Evolutionary conservation across 169 alveolate genomes (phyloP).

Genomic region (Eimeria necatrix): DNA sequence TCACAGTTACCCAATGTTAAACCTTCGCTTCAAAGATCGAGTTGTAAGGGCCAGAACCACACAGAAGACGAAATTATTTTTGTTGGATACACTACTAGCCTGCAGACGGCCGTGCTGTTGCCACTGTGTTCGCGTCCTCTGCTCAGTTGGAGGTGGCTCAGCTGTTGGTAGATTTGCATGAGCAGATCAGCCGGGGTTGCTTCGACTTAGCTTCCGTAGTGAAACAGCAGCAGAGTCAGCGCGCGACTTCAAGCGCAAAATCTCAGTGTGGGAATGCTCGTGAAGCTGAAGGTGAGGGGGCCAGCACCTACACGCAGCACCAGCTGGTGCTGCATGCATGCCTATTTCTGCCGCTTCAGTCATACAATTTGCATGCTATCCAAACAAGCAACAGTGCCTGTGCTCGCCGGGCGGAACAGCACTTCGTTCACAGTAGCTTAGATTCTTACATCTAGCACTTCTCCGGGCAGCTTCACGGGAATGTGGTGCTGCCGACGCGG

Average conservation of each 20-base stretch:
- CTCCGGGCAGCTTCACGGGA: too few relatives aligned
- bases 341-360: too few relatives aligned
- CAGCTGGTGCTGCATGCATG: too few relatives aligned
- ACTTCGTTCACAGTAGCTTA: too few relatives aligned
- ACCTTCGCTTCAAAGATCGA: too few relatives aligned
- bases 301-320: not conserved
- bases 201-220: conserved; percentile 51
- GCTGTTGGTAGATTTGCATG: conserved; percentile 71
- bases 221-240: conserved; percentile 57
- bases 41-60: too few relatives aligned
- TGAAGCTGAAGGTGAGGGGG: conserved; percentile 32
- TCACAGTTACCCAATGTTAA: not conserved
- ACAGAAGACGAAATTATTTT: too few relatives aligned
- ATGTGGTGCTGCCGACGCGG: not conserved
- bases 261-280: conserved; percentile 46
- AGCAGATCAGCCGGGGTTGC: conserved; percentile 54
- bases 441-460: too few relatives aligned
- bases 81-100: too few relatives aligned
- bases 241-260: conserved; percentile 27
- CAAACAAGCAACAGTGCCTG: too few relatives aligned
- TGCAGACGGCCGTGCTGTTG: not conserved
- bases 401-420: too few relatives aligned
- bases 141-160: conserved; percentile 77
- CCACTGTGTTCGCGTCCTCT: not conserved
- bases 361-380: not conserved